A percentile compares a stretch with the other conserved stretches of the same genome.
phyloP scores from a whole-genome alignment of 768 basidiomycete genomes.

The Clavaria fumosa region DNA sequence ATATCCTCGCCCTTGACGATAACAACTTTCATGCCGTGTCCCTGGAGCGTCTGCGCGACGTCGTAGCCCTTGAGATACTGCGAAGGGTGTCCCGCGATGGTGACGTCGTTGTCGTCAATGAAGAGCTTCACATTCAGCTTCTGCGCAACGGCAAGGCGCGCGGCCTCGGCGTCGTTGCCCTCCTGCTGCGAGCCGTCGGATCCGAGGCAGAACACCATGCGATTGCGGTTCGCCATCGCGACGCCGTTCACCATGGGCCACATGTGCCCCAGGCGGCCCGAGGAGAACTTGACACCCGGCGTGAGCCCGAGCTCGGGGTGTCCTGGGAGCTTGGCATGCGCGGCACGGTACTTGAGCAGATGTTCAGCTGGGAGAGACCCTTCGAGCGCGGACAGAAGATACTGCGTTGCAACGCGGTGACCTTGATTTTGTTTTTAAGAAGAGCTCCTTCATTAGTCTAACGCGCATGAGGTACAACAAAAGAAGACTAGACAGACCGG shows the following conservation, averaged over 20 bases:
- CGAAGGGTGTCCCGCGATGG: conserved; percentile 84
- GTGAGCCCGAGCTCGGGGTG: conserved; percentile 84
- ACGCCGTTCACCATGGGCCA: conserved; percentile 81
- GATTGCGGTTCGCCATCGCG: conserved; percentile 61
- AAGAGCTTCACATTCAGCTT: conserved; percentile 71
- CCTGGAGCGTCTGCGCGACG: conserved; percentile 53
- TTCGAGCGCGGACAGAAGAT: conserved; percentile 65
- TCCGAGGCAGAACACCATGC: conserved; percentile 69
- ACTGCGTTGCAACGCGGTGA: conserved; percentile 84
- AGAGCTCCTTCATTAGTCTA: not conserved
- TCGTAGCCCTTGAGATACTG: conserved; percentile 72
- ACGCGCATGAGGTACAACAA: conserved; percentile 2
- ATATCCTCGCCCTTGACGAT: conserved; percentile 66
- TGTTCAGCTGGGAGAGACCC: conserved; percentile 59
- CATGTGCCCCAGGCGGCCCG: conserved; percentile 84
- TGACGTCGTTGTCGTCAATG: conserved; percentile 86
- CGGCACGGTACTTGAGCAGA: conserved; percentile 72
- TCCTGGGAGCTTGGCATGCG: conserved; percentile 75
- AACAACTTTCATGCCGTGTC: conserved; percentile 70
- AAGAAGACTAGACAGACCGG: conserved; percentile 40
- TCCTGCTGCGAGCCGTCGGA: conserved; percentile 89
- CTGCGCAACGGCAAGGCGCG: conserved; percentile 74
- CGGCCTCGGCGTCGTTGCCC: conserved; percentile 84
- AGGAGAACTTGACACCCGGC: conserved; percentile 88
- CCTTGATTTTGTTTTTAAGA: conserved; percentile 32